A percentile compares a stretch with the other conserved stretches of the same genome.
These are phyloP conservation scores for Phytophthora cryptogea DNA, from an alignment of 352 stramenopile species.

Conservation along the genomic window DNA sequence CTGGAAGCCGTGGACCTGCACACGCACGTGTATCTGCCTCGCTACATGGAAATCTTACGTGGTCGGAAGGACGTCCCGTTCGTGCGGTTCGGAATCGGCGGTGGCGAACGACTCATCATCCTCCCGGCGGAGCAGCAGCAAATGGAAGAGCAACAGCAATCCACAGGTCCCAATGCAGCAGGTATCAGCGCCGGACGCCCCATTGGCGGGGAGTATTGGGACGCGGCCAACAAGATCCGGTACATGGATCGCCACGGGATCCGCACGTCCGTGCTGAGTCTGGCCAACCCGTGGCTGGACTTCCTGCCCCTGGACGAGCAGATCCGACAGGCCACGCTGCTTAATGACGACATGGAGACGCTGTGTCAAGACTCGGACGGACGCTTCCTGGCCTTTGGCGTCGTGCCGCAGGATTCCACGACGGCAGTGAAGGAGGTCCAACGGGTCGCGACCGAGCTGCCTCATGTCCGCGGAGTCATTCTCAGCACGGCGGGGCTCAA, in stretches of 20 bases:
- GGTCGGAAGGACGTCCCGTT: constrained; percentile 49
- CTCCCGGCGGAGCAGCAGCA: constrained; percentile 56
- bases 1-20: constrained; percentile 58
- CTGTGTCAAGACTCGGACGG: constrained; percentile 48
- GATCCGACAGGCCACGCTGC: constrained; percentile 37
- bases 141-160: constrained; percentile 25
- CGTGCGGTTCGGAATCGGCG: constrained; percentile 33
- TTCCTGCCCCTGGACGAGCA: constrained; percentile 59
- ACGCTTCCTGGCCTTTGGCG: constrained; percentile 55
- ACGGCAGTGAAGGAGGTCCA: constrained; percentile 47
- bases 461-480: constrained; percentile 53
- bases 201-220: constrained; percentile 67
- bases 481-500: constrained; percentile 58
- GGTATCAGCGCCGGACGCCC: constrained; percentile 52
- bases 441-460: constrained; percentile 35
- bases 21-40: constrained; percentile 68
- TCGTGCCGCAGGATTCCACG: constrained; percentile 44
- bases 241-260: constrained; percentile 80
- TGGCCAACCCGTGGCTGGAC: constrained; percentile 76
- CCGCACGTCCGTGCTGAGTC: constrained; percentile 51
- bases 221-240: constrained; percentile 50
- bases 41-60: constrained; percentile 67
- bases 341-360: constrained; percentile 65
- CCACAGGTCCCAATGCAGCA: constrained; percentile 14
- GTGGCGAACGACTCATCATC: constrained; percentile 58